Evolutionary conservation across 2,329 filamentous ascomycete genomes (phyloP).

Genomic region (Penicillium polonicum): DNA sequence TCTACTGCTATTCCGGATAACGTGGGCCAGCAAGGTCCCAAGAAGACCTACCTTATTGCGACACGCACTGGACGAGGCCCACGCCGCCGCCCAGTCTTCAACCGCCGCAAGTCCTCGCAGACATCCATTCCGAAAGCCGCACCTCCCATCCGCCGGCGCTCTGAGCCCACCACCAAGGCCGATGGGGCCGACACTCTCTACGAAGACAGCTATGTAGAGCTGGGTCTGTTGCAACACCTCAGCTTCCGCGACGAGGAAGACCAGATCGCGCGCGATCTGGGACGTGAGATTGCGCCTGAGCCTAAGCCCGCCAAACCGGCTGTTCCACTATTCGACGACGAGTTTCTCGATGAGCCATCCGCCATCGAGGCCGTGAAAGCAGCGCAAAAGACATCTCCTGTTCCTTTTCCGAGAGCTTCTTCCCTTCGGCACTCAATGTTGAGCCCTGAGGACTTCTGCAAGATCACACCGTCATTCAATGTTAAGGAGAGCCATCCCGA

Average conservation of each 20-base stretch:
- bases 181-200: not conserved
- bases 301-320: not conserved
- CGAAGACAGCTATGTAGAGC: constrained; percentile 8
- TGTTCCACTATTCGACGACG: constrained; percentile 6
- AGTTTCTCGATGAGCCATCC: not conserved
- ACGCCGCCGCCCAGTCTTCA: constrained; percentile 33
- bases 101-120: constrained; percentile 40
- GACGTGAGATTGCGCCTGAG: constrained; percentile 4
- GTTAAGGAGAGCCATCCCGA: not conserved
- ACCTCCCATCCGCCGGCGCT: constrained; percentile 70
- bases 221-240: constrained; percentile 7
- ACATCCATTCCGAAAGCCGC: constrained; percentile 56
- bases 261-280: constrained; percentile 6
- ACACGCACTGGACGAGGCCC: constrained; percentile 25
- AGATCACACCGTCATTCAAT: not conserved
- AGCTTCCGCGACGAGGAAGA: constrained; percentile 11
- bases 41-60: constrained; percentile 31
- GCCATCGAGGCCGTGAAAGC: not conserved
- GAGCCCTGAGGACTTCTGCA: not conserved
- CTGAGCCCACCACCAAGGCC: not conserved
- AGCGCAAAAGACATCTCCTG: not conserved
- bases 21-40: constrained; percentile 21
- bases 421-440: not conserved
- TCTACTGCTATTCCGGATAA: not conserved
- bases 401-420: constrained; percentile 4